Conservation (phyloP, 306 rosid species). For the Cucurbita argyrosperma region DNA sequence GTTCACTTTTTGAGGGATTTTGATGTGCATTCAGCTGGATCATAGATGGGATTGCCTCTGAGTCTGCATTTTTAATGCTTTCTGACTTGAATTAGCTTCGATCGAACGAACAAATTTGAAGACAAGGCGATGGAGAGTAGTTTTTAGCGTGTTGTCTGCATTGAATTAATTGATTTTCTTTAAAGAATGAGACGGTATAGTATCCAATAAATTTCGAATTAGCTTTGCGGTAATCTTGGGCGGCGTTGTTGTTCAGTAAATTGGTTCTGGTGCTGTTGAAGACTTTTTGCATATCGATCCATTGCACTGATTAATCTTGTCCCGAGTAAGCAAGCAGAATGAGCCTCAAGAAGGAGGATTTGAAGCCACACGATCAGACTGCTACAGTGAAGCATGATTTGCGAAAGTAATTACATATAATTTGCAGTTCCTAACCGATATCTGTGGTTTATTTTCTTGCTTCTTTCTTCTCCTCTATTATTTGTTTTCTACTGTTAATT, state of each 20-base stretch:
- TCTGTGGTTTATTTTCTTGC: not conserved
- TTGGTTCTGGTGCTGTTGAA: conserved; percentile 13
- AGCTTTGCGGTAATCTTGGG: not conserved
- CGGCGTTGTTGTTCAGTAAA: not conserved
- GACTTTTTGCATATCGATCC: conserved; percentile 7
- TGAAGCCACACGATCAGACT: conserved; percentile 22
- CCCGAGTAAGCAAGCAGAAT: conserved; percentile 30
- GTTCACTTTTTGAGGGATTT: conserved; percentile 11
- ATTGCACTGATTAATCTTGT: conserved; percentile 13
- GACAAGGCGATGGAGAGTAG: conserved; percentile 10
- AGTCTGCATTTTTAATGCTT: not conserved
- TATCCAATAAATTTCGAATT: not conserved
- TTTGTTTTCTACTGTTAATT: not conserved
- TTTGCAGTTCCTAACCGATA: not conserved
- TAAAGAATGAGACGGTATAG: not conserved
- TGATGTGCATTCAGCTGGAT: conserved; percentile 38
- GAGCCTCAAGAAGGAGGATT: conserved; percentile 53
- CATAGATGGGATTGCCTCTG: conserved; percentile 20
- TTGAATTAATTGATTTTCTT: conserved; percentile 4
- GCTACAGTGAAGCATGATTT: conserved; percentile 26
- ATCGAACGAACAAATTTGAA: not conserved
- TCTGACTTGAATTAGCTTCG: conserved; percentile 6
- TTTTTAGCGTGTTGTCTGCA: conserved; percentile 6
- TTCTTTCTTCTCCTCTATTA: not conserved
- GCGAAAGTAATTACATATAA: conserved; percentile 33